These are phyloP conservation scores for Houttuynia cordata DNA, from an alignment of 164 flowering plant species.

Conservation along the genomic window DNA sequence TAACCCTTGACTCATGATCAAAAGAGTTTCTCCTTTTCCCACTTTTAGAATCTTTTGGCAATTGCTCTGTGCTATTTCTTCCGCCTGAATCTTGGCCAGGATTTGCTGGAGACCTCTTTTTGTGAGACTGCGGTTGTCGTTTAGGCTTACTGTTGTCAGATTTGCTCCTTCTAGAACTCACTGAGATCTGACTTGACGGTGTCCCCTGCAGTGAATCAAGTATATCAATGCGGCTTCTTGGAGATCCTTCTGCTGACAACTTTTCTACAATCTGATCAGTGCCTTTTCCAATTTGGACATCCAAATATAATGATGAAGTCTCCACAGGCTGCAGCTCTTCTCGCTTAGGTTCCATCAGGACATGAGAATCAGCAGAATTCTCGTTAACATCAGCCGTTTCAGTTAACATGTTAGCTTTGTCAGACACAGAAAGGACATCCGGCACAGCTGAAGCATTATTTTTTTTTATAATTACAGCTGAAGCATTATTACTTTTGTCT, in stretches of 20 bases:
- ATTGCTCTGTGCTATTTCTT: conserved; percentile 40
- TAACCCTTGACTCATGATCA: conserved; percentile 63
- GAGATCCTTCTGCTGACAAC: conserved; percentile 60
- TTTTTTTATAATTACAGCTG: conserved; percentile 10
- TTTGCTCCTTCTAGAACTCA: conserved; percentile 32
- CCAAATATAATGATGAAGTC: conserved; percentile 19
- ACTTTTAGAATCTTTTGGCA: conserved; percentile 39
- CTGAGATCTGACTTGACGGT: conserved; percentile 69
- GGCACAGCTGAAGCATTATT: conserved; percentile 7
- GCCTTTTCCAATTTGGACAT: conserved; percentile 17
- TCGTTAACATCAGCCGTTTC: conserved; percentile 15
- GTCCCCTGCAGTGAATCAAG: conserved; percentile 64
- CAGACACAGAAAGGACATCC: conserved; percentile 2
- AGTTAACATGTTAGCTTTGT: conserved; percentile 6
- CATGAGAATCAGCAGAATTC: conserved; percentile 13
- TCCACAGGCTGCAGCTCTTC: conserved; percentile 20
- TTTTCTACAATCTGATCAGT: conserved; percentile 18
- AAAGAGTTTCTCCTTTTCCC: conserved; percentile 65
- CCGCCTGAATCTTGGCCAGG: conserved; percentile 34
- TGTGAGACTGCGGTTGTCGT: conserved; percentile 27
- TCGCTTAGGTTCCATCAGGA: conserved; percentile 8
- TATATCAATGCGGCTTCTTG: conserved; percentile 43
- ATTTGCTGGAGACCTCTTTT: conserved; percentile 41
- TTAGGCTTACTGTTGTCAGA: conserved; percentile 32
- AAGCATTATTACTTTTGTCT: conserved; percentile 11